Conservation (phyloP, 345 rosid genomes). For the Eucalyptus grandis region DNA sequence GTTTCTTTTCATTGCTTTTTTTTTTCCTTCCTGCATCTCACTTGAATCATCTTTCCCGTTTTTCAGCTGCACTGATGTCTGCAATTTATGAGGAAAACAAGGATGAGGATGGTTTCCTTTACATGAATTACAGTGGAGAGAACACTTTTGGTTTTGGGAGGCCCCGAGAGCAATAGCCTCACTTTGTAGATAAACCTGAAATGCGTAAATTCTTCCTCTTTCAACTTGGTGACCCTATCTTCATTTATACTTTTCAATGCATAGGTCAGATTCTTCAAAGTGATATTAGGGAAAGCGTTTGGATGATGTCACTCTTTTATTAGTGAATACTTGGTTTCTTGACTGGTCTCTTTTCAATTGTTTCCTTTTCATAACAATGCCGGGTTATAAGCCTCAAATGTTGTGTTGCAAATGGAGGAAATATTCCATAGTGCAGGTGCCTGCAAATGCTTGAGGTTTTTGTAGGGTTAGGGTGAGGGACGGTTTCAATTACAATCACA, state of each 20-base stretch:
- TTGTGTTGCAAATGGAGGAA: neutral
- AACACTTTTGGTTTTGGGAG: constrained; percentile 38
- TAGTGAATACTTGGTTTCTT: neutral
- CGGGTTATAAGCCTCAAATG: neutral
- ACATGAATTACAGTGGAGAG: constrained; percentile 75
- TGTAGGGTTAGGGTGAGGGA: neutral
- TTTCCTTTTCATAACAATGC: neutral
- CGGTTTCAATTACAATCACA: neutral
- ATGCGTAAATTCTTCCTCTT: constrained; percentile 17
- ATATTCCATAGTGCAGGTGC: neutral
- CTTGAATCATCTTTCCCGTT: too few relatives aligned
- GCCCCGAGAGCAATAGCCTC: neutral
- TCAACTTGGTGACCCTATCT: neutral
- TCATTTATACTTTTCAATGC: neutral
- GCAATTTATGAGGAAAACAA: constrained; percentile 54
- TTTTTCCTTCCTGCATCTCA: neutral
- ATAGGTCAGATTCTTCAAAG: neutral
- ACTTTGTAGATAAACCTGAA: neutral
- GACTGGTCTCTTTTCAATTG: neutral
- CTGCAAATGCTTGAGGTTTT: neutral
- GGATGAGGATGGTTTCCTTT: constrained; percentile 71
- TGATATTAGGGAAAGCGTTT: neutral
- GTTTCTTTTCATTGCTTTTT: neutral
- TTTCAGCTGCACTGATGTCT: constrained; percentile 55
- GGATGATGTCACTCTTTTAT: neutral